Conservation (phyloP, 495 filamentous ascomycete genomes). For the Pseudomonodictys pantanalensis region DNA sequence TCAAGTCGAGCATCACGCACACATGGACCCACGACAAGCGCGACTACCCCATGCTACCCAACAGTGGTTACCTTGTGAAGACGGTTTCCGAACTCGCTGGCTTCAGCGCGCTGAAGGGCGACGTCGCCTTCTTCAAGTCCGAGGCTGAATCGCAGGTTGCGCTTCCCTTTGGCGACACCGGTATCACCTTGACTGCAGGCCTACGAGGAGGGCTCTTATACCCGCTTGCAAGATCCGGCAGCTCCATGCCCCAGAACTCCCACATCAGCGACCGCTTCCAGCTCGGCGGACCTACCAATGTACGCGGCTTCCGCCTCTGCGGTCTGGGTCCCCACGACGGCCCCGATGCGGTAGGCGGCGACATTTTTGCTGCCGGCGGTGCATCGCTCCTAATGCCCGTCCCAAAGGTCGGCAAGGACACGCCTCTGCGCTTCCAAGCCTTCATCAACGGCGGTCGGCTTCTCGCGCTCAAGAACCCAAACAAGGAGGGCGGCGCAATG, state of each 20-base stretch:
- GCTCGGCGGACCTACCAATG: conserved; percentile 90
- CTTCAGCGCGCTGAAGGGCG: conserved; percentile 76
- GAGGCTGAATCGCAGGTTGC: conserved; percentile 79
- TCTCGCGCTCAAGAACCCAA: conserved; percentile 64
- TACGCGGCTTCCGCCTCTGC: conserved; percentile 85
- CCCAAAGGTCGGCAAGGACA: conserved; percentile 71
- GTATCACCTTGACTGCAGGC: conserved; percentile 66
- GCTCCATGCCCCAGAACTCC: conserved; percentile 56
- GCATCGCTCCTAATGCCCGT: conserved; percentile 81
- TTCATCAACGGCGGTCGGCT: conserved; percentile 90
- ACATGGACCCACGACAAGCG: conserved; percentile 75
- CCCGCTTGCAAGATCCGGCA: conserved; percentile 56
- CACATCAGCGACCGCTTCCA: conserved; percentile 91
- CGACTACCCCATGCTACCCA: conserved; percentile 79
- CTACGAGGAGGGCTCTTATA: conserved; percentile 63
- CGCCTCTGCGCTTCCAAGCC: conserved; percentile 80
- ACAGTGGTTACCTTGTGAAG: conserved; percentile 73
- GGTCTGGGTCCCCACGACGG: conserved; percentile 88
- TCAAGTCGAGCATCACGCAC: conserved; percentile 82
- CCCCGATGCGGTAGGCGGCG: conserved; percentile 79
- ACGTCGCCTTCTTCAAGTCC: conserved; percentile 85
- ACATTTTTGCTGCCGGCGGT: conserved; percentile 83
- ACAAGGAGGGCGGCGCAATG: conserved; percentile 43
- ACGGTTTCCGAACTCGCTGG: conserved; percentile 79
- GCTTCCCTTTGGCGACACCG: conserved; percentile 68